These are phyloP conservation scores for Pezizomycotina sp. DNA, from an alignment of 2,329 filamentous ascomycete genomes.

Conservation along the genomic window DNA sequence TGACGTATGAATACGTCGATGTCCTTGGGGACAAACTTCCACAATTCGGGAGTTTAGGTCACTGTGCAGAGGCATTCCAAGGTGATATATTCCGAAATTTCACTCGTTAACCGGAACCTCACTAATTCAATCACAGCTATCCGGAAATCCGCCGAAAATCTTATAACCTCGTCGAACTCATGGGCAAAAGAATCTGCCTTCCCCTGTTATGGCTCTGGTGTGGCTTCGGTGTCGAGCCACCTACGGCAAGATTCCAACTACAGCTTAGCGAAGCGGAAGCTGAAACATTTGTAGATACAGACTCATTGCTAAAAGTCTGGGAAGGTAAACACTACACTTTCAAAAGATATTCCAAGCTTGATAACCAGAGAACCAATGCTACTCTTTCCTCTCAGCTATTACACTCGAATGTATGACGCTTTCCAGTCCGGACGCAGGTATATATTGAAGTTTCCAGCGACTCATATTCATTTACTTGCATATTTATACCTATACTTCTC, in stretches of 20 bases:
- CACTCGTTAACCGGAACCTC: conserved; percentile 5
- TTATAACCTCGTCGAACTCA: conserved; percentile 72
- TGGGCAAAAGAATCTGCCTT: conserved; percentile 70
- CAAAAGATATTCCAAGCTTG: conserved; percentile 1
- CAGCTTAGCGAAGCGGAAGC: conserved; percentile 71
- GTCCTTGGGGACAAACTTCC: conserved; percentile 58
- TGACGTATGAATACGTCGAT: conserved; percentile 73
- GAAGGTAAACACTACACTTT: conserved; percentile 42
- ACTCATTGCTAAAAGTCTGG: conserved; percentile 65
- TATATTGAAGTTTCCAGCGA: no score
- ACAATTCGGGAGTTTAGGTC: conserved; percentile 59
- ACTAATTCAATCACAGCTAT: conserved; percentile 37
- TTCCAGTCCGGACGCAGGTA: conserved; percentile 77
- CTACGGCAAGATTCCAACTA: conserved; percentile 62
- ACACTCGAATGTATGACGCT: conserved; percentile 46
- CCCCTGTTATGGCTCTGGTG: conserved; percentile 64
- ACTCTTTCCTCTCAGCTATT: conserved; percentile 8
- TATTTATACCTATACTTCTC: no score
- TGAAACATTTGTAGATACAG: conserved; percentile 62
- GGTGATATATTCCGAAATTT: conserved; percentile 31
- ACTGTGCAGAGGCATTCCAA: conserved; percentile 72
- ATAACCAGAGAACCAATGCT: conserved; percentile 13
- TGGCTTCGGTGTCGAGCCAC: conserved; percentile 49
- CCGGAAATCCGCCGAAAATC: conserved; percentile 59
- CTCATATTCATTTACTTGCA: no score